Base-by-base conservation (phyloP, 2,329 filamentous ascomycete species). In the Cytospora paraplurivora region DNA sequence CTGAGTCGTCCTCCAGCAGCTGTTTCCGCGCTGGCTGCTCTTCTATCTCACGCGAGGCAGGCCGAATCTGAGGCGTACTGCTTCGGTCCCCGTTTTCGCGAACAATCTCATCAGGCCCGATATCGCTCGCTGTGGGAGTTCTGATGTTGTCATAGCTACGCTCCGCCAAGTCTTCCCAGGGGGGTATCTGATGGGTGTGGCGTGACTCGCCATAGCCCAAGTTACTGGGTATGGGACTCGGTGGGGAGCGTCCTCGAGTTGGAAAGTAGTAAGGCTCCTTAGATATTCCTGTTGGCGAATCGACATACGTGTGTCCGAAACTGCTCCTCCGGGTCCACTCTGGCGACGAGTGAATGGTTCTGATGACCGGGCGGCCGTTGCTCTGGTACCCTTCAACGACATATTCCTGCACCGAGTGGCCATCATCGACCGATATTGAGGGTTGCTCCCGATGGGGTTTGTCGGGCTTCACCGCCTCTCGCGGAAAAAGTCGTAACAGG, bases 401-500 rank as follows among this genome's bases (percentile, higher is more conserved):
- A 66, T 78, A 79, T 32, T 79, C 76, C 47, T 76, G 76, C 27
- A 76, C 67, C 15, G 74, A 74, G 57, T 72, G 74, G 5, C 72
- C 76, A 59, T 80, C 77, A 2, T 82, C 76, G 15, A 78, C 69
- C 4, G 76, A 78, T 19, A 77, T 75, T 0, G 76, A 74, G 0
- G 76, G 74, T 47, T 68, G 69, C 21, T 70, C 70, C 52, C 68
- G 65, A 55, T 67, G 64, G 38, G 69, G 66, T 61, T 69, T 68
- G 4, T 72, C 68, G 6, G 69, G 66, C 11, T 72, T 72, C 33
- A 71, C 67, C 27, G 66, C 41, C 5, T 70, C 67, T 13, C 76
- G 69, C 8, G 92, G 91, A 66, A 96, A 95, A 68, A 87, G 78
- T 0, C 76, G 74, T 15, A 96, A 79, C 15, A 98, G 81, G 33